Conservation (phyloP, 2,329 filamentous ascomycete genomes). For the Aspergillus tamarii region DNA sequence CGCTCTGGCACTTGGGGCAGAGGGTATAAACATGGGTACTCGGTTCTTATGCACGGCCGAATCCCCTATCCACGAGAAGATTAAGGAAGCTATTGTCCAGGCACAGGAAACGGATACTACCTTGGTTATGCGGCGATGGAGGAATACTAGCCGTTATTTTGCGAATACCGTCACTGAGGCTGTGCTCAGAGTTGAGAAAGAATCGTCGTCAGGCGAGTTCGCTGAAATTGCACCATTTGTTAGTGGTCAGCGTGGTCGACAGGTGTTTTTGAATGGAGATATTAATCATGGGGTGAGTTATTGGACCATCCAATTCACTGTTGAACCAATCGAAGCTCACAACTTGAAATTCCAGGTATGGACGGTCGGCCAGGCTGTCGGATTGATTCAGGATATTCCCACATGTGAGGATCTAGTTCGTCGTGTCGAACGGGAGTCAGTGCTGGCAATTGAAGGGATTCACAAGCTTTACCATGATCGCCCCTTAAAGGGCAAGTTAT, state of each 20-base stretch:
- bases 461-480: too few relatives aligned
- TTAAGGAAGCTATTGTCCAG: constrained; percentile 89
- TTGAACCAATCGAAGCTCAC: too few relatives aligned
- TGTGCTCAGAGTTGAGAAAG: constrained; percentile 79
- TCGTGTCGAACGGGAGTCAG: too few relatives aligned
- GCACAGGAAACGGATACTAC: constrained; percentile 90
- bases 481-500: too few relatives aligned
- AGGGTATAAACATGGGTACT: constrained; percentile 98
- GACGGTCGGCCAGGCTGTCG: constrained; percentile 96
- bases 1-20: constrained; percentile 84
- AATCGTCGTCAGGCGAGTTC: constrained; percentile 84
- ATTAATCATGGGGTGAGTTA: constrained; percentile 79
- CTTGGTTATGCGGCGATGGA: constrained; percentile 85
- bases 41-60: constrained; percentile 96
- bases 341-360: constrained; percentile 65
- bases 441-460: too few relatives aligned
- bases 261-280: constrained; percentile 95
- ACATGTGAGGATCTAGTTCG: constrained; percentile 65
- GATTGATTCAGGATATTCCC: constrained; percentile 80
- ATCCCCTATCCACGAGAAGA: constrained; percentile 86
- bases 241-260: constrained; percentile 83
- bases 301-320: background rate
- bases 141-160: constrained; percentile 86
- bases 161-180: constrained; percentile 84
- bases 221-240: constrained; percentile 84